Conservation (phyloP, 2,329 filamentous ascomycete genomes). For the Calonectria hongkongensis region DNA sequence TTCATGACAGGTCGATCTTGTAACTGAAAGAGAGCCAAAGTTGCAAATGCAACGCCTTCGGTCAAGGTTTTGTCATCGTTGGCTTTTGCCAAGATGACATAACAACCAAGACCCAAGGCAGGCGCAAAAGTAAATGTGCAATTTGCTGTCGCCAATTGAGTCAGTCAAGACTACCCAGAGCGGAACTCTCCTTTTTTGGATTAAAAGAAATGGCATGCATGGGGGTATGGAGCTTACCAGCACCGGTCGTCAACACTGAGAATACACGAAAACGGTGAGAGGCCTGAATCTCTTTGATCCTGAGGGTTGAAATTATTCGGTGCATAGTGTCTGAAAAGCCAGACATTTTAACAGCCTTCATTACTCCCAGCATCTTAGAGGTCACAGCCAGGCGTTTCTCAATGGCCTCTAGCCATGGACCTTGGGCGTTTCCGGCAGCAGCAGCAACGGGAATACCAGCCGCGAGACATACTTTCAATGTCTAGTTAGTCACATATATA, state of each 20-base stretch:
- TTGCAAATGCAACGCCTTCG: slow-evolving; percentile 7
- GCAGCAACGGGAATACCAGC: slow-evolving; percentile 49
- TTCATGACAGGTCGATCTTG: slow-evolving; percentile 1
- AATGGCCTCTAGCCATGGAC: slow-evolving; percentile 55
- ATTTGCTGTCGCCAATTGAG: neutral
- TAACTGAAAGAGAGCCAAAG: slow-evolving; percentile 5
- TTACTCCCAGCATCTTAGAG: slow-evolving; percentile 53
- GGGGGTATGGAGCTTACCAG: neutral
- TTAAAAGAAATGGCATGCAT: too few species aligned
- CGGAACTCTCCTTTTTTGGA: neutral
- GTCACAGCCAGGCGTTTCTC: slow-evolving; percentile 55
- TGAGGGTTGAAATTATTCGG: slow-evolving; percentile 38
- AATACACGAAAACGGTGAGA: slow-evolving; percentile 38
- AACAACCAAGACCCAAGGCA: neutral
- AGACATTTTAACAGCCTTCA: slow-evolving; percentile 60
- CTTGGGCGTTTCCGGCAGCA: slow-evolving; percentile 35
- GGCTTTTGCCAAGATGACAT: neutral
- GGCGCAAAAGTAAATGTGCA: slow-evolving; percentile 20
- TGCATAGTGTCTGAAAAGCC: slow-evolving; percentile 48
- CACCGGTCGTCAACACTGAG: slow-evolving; percentile 45
- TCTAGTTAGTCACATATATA: slow-evolving; percentile 7
- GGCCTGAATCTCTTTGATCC: slow-evolving; percentile 17
- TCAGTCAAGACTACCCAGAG: neutral
- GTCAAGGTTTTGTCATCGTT: neutral
- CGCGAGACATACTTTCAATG: neutral